A percentile compares a stretch with the other conserved stretches of the same genome.
These are phyloP conservation scores for Plantago major DNA, from an alignment of 257 asterid genomes.

Conservation along the genomic window DNA sequence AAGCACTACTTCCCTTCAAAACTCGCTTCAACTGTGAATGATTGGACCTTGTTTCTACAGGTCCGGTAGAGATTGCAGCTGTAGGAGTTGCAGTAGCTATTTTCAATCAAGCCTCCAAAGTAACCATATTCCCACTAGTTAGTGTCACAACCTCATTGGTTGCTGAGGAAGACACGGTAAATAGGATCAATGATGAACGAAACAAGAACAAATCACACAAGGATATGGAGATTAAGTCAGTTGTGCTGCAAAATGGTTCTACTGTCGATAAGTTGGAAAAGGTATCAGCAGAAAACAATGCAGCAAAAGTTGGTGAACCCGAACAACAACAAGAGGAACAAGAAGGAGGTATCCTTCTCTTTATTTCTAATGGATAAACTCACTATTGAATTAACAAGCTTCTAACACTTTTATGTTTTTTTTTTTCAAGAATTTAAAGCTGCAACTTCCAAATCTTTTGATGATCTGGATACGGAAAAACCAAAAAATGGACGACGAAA, in stretches of 20 bases:
- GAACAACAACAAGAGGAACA: too few species aligned
- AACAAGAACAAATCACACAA: constrained; percentile 17
- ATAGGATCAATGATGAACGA: constrained; percentile 27
- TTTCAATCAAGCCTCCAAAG: constrained; percentile 81
- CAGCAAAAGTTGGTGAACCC: too few species aligned
- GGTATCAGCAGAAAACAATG: constrained; percentile 11
- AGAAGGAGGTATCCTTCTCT: constrained; percentile 27
- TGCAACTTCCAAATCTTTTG: constrained; percentile 24
- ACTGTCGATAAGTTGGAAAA: constrained; percentile 25
- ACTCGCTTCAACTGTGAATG: too few species aligned
- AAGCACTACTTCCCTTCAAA: too few species aligned
- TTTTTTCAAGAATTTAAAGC: constrained; percentile 21
- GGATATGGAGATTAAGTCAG: constrained; percentile 16
- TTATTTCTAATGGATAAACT: background rate
- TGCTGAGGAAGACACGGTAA: constrained; percentile 82
- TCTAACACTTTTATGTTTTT: constrained; percentile 1
- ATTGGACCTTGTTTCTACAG: constrained; percentile 22
- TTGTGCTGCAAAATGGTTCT: background rate
- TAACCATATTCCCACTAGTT: constrained; percentile 89
- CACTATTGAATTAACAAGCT: background rate
- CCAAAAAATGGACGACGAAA: constrained; percentile 33
- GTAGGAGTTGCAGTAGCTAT: constrained; percentile 90
- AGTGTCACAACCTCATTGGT: constrained; percentile 92
- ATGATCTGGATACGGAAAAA: constrained; percentile 10
- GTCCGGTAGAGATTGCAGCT: constrained; percentile 81